These are phyloP conservation scores for Fomitopsis pulvina DNA, from an alignment of 768 basidiomycete genomes.

Conservation along the genomic window DNA sequence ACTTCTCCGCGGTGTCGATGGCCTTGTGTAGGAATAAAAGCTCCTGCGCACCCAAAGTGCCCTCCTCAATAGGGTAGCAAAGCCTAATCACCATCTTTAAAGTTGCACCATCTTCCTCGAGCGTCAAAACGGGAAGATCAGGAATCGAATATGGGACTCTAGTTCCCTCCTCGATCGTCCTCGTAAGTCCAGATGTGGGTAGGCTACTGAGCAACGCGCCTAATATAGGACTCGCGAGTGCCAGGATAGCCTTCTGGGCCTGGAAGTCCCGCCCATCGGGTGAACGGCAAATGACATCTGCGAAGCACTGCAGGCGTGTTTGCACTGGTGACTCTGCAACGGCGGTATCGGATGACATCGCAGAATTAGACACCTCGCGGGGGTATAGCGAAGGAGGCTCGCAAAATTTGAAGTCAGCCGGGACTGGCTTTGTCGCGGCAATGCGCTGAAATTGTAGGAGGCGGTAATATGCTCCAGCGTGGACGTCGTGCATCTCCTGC, in stretches of 20 bases:
- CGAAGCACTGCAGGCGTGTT: neutral
- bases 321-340: neutral
- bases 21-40: conserved; percentile 6
- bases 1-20: conserved; percentile 12
- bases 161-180: conserved; percentile 23
- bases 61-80: conserved; percentile 12
- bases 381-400: conserved; percentile 9
- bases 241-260: conserved; percentile 28
- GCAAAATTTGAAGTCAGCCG: neutral
- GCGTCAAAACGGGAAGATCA: neutral
- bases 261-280: conserved; percentile 39
- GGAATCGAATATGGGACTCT: neutral
- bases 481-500: conserved; percentile 5
- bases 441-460: conserved; percentile 5
- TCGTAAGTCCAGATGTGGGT: neutral
- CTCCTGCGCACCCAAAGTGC: neutral
- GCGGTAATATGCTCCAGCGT: conserved; percentile 6
- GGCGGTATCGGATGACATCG: neutral
- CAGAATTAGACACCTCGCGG: neutral
- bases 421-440: neutral
- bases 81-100: conserved; percentile 10
- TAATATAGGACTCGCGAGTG: conserved; percentile 28
- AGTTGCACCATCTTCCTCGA: conserved; percentile 1
- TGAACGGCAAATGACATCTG: conserved; percentile 47
- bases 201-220: neutral